Conservation (phyloP, 768 basidiomycete genomes). For the Leucocoprinus leucothites region DNA sequence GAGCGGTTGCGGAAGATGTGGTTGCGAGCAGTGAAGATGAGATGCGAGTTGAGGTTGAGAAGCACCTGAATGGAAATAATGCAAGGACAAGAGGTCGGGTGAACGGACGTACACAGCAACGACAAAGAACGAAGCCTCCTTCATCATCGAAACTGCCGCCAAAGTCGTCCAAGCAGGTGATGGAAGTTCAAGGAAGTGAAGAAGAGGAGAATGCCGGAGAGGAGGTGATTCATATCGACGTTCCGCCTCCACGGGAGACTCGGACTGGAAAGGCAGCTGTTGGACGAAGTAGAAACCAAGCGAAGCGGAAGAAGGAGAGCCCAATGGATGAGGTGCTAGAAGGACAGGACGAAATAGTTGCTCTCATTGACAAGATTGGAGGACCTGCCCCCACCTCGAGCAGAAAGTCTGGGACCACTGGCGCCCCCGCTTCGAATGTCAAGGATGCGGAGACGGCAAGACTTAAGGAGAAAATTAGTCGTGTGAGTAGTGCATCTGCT, state of each 20-base stretch:
- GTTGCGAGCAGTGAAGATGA: conserved; percentile 11
- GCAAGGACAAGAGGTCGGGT: conserved; percentile 14
- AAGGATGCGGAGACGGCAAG: conserved; percentile 15
- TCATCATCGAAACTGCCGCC: conserved; percentile 2
- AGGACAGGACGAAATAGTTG: conserved; percentile 2
- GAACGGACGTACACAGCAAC: conserved; percentile 18
- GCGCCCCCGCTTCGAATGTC: conserved; percentile 7
- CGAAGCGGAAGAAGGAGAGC: conserved; percentile 4
- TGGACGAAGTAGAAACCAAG: not conserved
- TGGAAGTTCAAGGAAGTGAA: conserved; percentile 14
- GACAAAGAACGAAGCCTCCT: conserved; percentile 13
- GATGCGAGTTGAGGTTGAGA: conserved; percentile 12
- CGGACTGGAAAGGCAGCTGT: conserved; percentile 3
- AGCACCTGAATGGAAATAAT: conserved; percentile 10
- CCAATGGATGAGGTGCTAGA: conserved; percentile 11
- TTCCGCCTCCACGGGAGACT: conserved; percentile 9
- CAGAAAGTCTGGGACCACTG: not conserved
- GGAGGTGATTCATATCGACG: conserved; percentile 3
- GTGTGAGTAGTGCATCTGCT: conserved; percentile 9
- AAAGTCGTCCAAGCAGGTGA: conserved; percentile 11
- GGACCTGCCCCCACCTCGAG: not conserved
- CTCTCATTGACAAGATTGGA: conserved; percentile 7
- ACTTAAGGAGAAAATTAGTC: conserved; percentile 15
- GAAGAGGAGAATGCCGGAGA: conserved; percentile 25
- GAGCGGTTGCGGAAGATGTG: conserved; percentile 13